Conservation (phyloP, 371 early-diverging fungal species). For the Lichtheimia corymbifera region DNA sequence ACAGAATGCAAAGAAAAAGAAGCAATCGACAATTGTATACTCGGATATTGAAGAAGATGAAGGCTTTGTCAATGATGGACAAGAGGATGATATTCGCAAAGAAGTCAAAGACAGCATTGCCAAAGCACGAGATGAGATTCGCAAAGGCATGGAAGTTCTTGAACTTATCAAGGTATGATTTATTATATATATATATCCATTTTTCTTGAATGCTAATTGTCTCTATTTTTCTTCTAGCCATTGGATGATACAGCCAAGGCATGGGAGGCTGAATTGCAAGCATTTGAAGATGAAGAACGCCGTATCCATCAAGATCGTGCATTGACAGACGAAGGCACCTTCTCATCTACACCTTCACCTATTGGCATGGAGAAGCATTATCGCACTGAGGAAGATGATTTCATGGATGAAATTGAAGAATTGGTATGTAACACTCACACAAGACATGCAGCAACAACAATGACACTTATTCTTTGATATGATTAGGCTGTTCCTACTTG, state of each 20-base stretch:
- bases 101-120: conserved; percentile 58
- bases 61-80: conserved; percentile 28
- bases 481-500: conserved; percentile 36
- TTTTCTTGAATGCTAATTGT: neutral
- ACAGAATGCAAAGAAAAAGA: neutral
- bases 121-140: conserved; percentile 63
- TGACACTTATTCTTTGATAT: neutral
- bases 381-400: conserved; percentile 18
- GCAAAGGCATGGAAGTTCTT: conserved; percentile 53
- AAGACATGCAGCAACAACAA: neutral
- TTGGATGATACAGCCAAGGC: conserved; percentile 36
- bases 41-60: conserved; percentile 24
- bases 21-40: neutral
- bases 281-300: conserved; percentile 36
- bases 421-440: conserved; percentile 12
- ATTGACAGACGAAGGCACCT: conserved; percentile 38
- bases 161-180: conserved; percentile 37
- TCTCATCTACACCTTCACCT: conserved; percentile 35
- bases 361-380: conserved; percentile 14
- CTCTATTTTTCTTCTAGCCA: conserved; percentile 13
- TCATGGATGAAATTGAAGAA: conserved; percentile 36
- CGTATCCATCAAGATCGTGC: conserved; percentile 22
- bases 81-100: conserved; percentile 27
- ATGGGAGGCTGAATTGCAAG: conserved; percentile 46
- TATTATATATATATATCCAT: neutral